Conservation (phyloP, 768 basidiomycete species). For the Naganishia kalamii region DNA sequence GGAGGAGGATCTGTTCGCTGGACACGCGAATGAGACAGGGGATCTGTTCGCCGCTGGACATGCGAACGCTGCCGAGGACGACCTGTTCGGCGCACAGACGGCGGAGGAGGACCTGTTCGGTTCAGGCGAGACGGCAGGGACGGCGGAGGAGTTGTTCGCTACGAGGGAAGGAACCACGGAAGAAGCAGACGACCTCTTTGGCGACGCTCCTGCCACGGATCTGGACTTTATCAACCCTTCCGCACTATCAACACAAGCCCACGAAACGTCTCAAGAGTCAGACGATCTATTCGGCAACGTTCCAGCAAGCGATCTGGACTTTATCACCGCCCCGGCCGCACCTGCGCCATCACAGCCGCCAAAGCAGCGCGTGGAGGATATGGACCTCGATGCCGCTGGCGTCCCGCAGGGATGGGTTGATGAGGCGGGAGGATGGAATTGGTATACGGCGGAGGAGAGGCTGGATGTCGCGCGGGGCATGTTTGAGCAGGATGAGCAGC, state of each 20-base stretch:
- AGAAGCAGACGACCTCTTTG: slow-evolving; percentile 6
- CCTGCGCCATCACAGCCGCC: not conserved
- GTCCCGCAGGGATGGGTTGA: slow-evolving; percentile 46
- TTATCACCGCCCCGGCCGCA: not conserved
- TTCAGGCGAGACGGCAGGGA: not conserved
- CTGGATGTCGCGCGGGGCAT: slow-evolving; percentile 23
- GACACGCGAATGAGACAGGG: no score
- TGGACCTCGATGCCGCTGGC: slow-evolving; percentile 31
- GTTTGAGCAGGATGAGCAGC: slow-evolving; percentile 1
- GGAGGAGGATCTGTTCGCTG: no score
- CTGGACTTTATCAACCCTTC: no score
- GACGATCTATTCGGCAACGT: not conserved
- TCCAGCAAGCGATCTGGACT: not conserved
- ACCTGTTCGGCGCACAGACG: not conserved
- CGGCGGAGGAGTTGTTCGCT: slow-evolving; percentile 9
- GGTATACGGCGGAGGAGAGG: slow-evolving; percentile 43
- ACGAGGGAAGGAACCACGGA: not conserved
- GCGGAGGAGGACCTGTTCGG: slow-evolving; percentile 6
- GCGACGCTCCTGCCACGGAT: no score
- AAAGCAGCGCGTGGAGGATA: slow-evolving; percentile 19
- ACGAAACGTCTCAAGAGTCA: not conserved
- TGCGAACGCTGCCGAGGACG: not conserved
- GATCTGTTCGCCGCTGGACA: not conserved
- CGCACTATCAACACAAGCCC: not conserved
- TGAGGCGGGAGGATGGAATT: slow-evolving; percentile 39